Base-by-base conservation (phyloP, 106 monocot species). In the Dioscorea dumetorum region DNA sequence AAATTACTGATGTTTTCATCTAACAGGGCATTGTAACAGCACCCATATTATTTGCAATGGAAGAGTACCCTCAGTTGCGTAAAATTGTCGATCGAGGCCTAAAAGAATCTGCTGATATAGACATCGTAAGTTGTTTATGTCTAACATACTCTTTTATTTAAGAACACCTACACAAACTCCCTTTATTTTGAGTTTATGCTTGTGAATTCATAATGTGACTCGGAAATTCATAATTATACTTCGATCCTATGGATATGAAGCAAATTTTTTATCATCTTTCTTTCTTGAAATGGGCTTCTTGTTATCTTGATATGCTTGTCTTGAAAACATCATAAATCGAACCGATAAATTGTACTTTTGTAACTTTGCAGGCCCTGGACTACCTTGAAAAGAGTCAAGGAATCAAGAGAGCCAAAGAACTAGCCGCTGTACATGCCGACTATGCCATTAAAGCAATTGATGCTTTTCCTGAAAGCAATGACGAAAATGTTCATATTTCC, bases 341-440 rank as follows among this genome's bases (percentile, higher is more conserved):
- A 41, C 10, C 41, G 41, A 41, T 41, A 3, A 3, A 41, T 41
- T 5, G 6, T 6, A 41, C 10, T 41, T 41, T 10, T 14, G 59
- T 22, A 22, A 64, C 50, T 22, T n/a, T 59, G 17, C 57, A 94
- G 94, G 94, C 87, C 4, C 84, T 90, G 13, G 78, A 79, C 20
- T 94, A 84, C 71, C 83, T 94, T 18, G 74, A 72, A 50, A 86
- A 67, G 69, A 94, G 93, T 62, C 83, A 23, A 22, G 93, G 93
- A 12, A 90, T 94, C 48, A 76, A 84, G 73, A 79, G 72, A 61
- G 73, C 90, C 15, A 85, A 57, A 58, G 75, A 73, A 58, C 63
- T 90, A 54, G 90, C 85, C 15, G 65, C 74, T 22, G 80, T 83
- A 18, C 90, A 90, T 73, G 85, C 76, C 24, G 76, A 74, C 19